These are phyloP conservation scores for Torrubiellomyces zombiae DNA, from an alignment of 2,329 filamentous ascomycete species.

Conservation along the genomic window DNA sequence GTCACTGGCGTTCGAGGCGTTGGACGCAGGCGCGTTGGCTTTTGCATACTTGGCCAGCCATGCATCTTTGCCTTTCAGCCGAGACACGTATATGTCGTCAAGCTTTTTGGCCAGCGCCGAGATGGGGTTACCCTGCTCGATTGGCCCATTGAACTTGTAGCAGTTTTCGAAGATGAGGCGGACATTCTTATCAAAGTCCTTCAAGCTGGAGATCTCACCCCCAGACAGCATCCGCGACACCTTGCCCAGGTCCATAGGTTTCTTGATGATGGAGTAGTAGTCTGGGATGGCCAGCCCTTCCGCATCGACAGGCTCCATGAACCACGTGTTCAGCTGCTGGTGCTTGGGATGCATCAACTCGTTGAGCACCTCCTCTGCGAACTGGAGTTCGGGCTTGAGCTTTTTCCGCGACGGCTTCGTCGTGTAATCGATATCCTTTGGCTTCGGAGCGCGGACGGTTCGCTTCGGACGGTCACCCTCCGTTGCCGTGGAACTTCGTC, in stretches of 20 bases:
- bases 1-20: conserved; percentile 50
- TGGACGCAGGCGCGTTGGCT: conserved; percentile 30
- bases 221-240: conserved; percentile 59
- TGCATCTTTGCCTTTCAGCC: conserved; percentile 63
- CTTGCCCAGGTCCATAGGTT: conserved; percentile 88
- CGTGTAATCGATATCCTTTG: conserved; percentile 79
- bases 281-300: conserved; percentile 86
- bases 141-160: conserved; percentile 65
- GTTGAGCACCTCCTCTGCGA: conserved; percentile 66
- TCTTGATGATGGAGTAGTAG: conserved; percentile 88
- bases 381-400: conserved; percentile 75
- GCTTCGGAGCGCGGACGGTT: conserved; percentile 80
- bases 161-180: conserved; percentile 78
- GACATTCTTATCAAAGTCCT: conserved; percentile 75
- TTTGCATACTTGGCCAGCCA: conserved; percentile 65
- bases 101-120: conserved; percentile 55
- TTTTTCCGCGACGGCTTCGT: conserved; percentile 67
- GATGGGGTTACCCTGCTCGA: conserved; percentile 47
- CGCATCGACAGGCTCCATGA: conserved; percentile 75
- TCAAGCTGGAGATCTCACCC: conserved; percentile 64
- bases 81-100: conserved; percentile 55
- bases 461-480: conserved; percentile 76
- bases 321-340: conserved; percentile 49
- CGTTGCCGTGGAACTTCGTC: conserved; percentile 58
- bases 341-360: conserved; percentile 67